Base-by-base conservation (phyloP, 306 rosid species). In the Dryas drummondii region DNA sequence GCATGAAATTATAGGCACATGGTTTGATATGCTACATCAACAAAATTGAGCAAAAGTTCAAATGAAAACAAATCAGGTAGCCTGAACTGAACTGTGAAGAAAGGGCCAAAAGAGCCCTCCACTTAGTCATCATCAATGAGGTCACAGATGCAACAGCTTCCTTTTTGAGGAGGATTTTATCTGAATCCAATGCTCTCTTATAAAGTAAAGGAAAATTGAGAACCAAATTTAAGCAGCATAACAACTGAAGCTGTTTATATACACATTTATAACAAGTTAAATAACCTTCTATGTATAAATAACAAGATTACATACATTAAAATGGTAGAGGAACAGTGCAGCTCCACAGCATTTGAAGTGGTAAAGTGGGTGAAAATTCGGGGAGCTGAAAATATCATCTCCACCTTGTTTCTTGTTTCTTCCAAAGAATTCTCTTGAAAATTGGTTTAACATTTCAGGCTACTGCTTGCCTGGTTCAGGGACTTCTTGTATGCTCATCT, bases 231-330 rank as follows among this genome's bases (percentile, higher is more conserved):
- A 49, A 79, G 83, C 58, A 68, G 54, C 73, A 69, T 27, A 68
- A 77, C 81, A 79, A 86, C 91, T 74, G 84, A 74, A 78, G 81
- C 84, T 90, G 99, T 90, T 79, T 90, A 92, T 96, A 85, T 96
- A 90, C 98, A 87, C 85, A 76, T 86, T 82, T 78, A 83, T 87
- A 76, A 52, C 76, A 89, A 76, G 82, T 76, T 77, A 77, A 84
- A 79, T 84, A 82, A 79, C 83, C 63, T 83, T 80, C 88, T 73
- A 85, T 82, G 93, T 86, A 90, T 92, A 87, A 80, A 87, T 77
- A 88, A 92, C 81, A 86, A 77, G 87, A 87, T 80, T 96, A 90
- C 99, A 92, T 96, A 96, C 97, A 96, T 81, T 75, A 79, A 83
- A 79, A 74, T 81, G 89, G 85, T 70, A 82, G 81, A 87, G 86